Base-by-base conservation (phyloP, 2,329 filamentous ascomycete genomes). In the Fusarium multiceps region DNA sequence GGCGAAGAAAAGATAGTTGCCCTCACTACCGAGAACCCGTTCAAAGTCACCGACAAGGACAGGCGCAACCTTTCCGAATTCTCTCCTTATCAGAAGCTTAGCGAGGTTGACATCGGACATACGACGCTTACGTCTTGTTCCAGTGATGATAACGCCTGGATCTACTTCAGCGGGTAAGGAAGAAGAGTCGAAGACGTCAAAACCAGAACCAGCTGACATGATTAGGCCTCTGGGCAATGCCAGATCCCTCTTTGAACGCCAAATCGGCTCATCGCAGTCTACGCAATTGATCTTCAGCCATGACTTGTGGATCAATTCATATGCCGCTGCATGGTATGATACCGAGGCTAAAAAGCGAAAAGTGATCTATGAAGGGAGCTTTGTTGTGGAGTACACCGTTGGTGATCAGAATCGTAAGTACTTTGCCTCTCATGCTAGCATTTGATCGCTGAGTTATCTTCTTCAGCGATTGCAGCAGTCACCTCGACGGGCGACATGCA, bases 261-360 rank as follows among this genome's bases (percentile, higher is more conserved):
- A 48, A 3, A 43, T 48, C 1, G n/a, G n/a, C 7, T 49, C 54
- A 0, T 30, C 23, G 8, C 30, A 7, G 16, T 23, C 6, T 2
- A 49, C 23, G 32, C 10, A 40, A 3, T 32, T 56, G 3, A 25
- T 4, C 13, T 28, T 20, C 16, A 47, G 41, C 11, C 7, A 14
- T 5, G 55, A 27, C 13, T n/a, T 58, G 3, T 58, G 55, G 55
- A 45, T 58, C 2, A 58, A 58, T 2, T 58, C 55, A 3, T 58
- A 43, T 1, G 55, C 55, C 2, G 46, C 55, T 16, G 55, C 55
- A 5, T 58, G 28, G 21, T 58, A 58, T 2, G 47, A 58, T 27
- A 14, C 3, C 20, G 9, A 1, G 4, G 49, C 5, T 37, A 5
- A 14, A 0, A 58, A 1, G 21, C 20, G 55, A 1, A 32, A 27